phyloP scores from a whole-genome alignment of 495 filamentous ascomycete genomes.

The Thermochaetoides thermophila region DNA sequence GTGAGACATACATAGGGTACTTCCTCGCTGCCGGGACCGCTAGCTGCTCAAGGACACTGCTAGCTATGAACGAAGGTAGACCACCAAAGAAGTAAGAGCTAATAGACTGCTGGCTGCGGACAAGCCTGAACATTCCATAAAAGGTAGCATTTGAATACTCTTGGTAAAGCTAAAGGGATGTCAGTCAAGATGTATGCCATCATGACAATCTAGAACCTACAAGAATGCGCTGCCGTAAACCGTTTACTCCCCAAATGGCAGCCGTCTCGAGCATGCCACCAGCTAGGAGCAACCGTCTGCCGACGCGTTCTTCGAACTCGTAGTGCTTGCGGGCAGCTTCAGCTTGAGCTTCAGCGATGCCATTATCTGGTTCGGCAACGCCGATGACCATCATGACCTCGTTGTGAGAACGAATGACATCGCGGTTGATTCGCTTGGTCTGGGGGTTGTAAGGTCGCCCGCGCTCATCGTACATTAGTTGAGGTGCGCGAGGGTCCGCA shows the following conservation, averaged over 20 bases:
- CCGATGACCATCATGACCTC: slow-evolving; percentile 43
- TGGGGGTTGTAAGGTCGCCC: slow-evolving; percentile 53
- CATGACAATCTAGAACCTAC: slow-evolving; percentile 14
- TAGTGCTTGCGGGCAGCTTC: slow-evolving; percentile 18
- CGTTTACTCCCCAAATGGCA: slow-evolving; percentile 37
- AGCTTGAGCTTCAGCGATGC: slow-evolving; percentile 12
- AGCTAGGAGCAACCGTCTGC: slow-evolving; percentile 20
- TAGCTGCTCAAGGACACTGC: slow-evolving; percentile 10
- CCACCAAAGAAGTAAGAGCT: slow-evolving; percentile 15
- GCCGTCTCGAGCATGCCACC: slow-evolving; percentile 25
- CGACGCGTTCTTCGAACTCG: slow-evolving; percentile 26
- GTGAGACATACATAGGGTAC: slow-evolving; percentile 3
- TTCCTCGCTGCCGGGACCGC: neutral
- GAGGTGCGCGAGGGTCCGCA: slow-evolving; percentile 29
- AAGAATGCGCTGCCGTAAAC: slow-evolving; percentile 34
- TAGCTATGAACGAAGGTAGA: slow-evolving; percentile 18
- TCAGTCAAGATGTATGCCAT: neutral
- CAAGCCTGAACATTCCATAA: slow-evolving; percentile 18
- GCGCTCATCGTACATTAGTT: slow-evolving; percentile 54
- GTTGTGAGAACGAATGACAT: slow-evolving; percentile 39
- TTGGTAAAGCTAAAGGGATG: slow-evolving; percentile 31
- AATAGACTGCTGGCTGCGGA: slow-evolving; percentile 17
- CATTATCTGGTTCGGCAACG: slow-evolving; percentile 33
- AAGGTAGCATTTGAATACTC: slow-evolving; percentile 27
- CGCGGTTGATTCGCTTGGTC: slow-evolving; percentile 33